Base-by-base conservation (phyloP, 2,329 filamentous ascomycete genomes). In the Arthrinium puccinioides region DNA sequence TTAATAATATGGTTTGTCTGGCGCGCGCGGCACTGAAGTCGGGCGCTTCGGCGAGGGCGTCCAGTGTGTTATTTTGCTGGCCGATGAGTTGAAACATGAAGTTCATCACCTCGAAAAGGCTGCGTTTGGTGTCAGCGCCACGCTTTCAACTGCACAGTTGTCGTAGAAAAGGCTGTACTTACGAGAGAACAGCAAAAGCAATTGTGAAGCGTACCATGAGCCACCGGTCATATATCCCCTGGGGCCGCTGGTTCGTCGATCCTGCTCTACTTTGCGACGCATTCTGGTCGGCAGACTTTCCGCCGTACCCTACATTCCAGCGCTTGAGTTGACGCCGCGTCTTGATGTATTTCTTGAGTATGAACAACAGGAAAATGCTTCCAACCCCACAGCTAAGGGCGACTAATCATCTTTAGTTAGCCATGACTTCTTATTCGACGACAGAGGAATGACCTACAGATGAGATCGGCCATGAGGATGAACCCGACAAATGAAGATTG, bases 191-290 rank as follows among this genome's bases (percentile, higher is more conserved):
- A 4, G 62, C 38, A 39, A 69, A 69, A 2, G 57, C 66, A 10
- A 70, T 56, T 2, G 59, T 59, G 43, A 70, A 70, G 9, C 67
- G 62, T 6, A 62, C 52, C 6, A 70, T 46, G 5, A 70, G 55
- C 55, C 64, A 69, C 27, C 52, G 56, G 43, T 70, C 65, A 43
- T 70, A 70, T 9, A 68, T 66, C 19, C 53, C 32, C 45, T 36
- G 27, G 32, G 20, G 31, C 39, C 40, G 48, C n/a, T n/a, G n/a
- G n/a, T n/a, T n/a, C n/a, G n/a, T n/a, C n/a, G n/a, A n/a, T n/a
- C n/a, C n/a, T n/a, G n/a, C n/a, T n/a, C n/a, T n/a, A n/a, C n/a
- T n/a, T n/a, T n/a, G n/a, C n/a, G n/a, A n/a, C n/a, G n/a, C n/a
- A n/a, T n/a, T n/a, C n/a, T n/a, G n/a, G n/a, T n/a, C n/a, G n/a